Base-by-base conservation (phyloP, 805 yeast genomes). In the Candida stauntonica region DNA sequence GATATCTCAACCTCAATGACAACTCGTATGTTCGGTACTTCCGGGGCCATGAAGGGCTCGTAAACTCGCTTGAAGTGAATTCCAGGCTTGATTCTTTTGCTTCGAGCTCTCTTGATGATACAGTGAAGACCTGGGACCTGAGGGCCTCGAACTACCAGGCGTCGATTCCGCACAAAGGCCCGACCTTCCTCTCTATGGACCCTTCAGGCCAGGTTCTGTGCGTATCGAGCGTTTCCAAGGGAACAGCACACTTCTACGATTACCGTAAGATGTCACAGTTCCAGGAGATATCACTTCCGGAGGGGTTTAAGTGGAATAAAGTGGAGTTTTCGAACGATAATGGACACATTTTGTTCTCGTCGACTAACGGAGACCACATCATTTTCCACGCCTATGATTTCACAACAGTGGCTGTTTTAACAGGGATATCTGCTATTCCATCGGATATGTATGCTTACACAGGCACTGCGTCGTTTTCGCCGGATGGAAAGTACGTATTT, bases 51-150 rank as follows among this genome's bases (percentile, higher is more conserved):
- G 78, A 79, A 35, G 85, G 76, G 12, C 73, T 78, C 44, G 96
- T 93, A 4, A 73, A 75, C 5, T 72, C 77, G 7, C 60, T 93
- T 5, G 87, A 83, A 58, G 75, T 87, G 51, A 75, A 79, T 33
- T 96, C 95, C 0, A 66, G 75, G 5, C 70, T 72, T 39, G 88
- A 81, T 52, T 62, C 72, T 11, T 74, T 85, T 54, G 51, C 85
- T 8, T 77, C 85, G 30, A 70, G 89, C 0, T 74, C 95, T 0
- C 58, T 73, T 40, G 99, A 93, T 58, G 73, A 81, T 38, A 78
- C 95, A 0, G 84, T 88, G 1, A 75, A 93, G 46, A 49, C 85
- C 6, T 93, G 99, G 99, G 98, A 93, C 61, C 58, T 84, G 18
- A 67, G 91, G 48, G 68, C 82, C 0, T 67, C 85, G 2, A 70